phyloP scores from a whole-genome alignment of 2,329 filamentous ascomycete species.

The Laburnicola sp. region DNA sequence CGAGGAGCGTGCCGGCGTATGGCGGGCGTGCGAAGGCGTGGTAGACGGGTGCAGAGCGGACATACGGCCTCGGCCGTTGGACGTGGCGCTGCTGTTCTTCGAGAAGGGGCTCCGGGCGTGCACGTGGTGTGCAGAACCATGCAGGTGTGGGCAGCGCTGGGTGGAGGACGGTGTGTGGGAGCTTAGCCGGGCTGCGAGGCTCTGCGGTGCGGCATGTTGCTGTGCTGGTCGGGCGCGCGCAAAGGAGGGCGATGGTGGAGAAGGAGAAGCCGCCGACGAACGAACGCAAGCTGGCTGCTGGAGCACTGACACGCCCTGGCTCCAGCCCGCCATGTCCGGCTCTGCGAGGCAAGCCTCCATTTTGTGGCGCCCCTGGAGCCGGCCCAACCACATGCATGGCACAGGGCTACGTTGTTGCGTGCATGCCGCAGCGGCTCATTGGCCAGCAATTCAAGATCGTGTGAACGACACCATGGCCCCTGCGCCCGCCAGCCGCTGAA shows the following conservation, averaged over 20 bases:
- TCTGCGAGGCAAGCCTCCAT: constrained; percentile 22
- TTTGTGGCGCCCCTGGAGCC: constrained; percentile 17
- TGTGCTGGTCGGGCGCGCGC: constrained; percentile 22
- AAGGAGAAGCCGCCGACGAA: constrained; percentile 30
- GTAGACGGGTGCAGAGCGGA: background rate
- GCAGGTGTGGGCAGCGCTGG: constrained; percentile 15
- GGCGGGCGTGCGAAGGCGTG: background rate
- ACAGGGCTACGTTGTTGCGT: too few species aligned
- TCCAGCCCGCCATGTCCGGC: constrained; percentile 14
- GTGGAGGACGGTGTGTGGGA: constrained; percentile 1
- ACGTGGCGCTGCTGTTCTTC: constrained; percentile 40
- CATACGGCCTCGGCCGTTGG: constrained; percentile 24
- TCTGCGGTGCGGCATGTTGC: constrained; percentile 28
- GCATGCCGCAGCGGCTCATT: too few species aligned
- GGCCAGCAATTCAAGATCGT: constrained; percentile 16
- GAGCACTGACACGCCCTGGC: constrained; percentile 14
- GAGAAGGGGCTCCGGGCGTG: constrained; percentile 22
- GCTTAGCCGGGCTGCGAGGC: constrained; percentile 26
- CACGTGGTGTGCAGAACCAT: too few species aligned
- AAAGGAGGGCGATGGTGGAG: constrained; percentile 28
- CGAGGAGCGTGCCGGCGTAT: constrained; percentile 16
- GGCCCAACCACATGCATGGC: background rate
- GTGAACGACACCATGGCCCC: background rate
- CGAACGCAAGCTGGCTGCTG: constrained; percentile 25
- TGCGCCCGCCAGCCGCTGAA: constrained; percentile 18